phyloP scores from a whole-genome alignment of 768 basidiomycete genomes.

The Lentinula edodes region DNA sequence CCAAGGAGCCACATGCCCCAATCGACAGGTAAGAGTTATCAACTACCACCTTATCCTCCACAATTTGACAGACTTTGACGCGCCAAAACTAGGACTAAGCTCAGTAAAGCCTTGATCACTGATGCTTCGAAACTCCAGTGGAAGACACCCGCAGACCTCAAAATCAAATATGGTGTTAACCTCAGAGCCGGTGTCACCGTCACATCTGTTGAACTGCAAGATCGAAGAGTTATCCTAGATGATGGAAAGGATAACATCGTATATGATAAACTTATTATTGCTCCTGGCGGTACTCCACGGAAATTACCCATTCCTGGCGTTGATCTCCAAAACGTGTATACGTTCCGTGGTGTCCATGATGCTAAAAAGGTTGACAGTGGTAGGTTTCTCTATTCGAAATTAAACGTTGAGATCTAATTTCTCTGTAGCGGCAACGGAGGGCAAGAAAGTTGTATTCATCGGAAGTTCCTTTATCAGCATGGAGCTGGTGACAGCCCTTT shows the following conservation, averaged over 20 bases:
- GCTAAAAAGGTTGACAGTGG: conserved; percentile 68
- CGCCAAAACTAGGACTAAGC: conserved; percentile 57
- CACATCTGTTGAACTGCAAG: conserved; percentile 57
- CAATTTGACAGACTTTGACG: too few species aligned
- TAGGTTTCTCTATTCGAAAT: conserved; percentile 19
- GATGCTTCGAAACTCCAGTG: conserved; percentile 76
- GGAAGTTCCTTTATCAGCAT: conserved; percentile 91
- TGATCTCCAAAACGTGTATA: conserved; percentile 71
- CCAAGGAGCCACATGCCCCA: conserved; percentile 75
- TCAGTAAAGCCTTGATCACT: conserved; percentile 80
- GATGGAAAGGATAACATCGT: conserved; percentile 50
- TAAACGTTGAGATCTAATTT: conserved; percentile 1
- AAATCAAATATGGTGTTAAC: conserved; percentile 66
- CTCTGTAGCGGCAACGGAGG: conserved; percentile 54
- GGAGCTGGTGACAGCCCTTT: conserved; percentile 78
- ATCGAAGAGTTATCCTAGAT: conserved; percentile 60
- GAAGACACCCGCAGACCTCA: conserved; percentile 65
- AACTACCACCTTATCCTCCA: too few species aligned
- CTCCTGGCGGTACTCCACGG: conserved; percentile 69
- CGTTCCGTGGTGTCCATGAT: conserved; percentile 66
- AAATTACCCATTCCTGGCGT: conserved; percentile 73
- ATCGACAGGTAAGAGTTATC: conserved; percentile 62
- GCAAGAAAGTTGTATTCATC: conserved; percentile 74
- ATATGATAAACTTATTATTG: conserved; percentile 78
- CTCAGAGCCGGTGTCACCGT: conserved; percentile 62